These are phyloP conservation scores for Vitis hybrid DNA, from an alignment of 177 flowering plant genomes.

Conservation along the genomic window DNA sequence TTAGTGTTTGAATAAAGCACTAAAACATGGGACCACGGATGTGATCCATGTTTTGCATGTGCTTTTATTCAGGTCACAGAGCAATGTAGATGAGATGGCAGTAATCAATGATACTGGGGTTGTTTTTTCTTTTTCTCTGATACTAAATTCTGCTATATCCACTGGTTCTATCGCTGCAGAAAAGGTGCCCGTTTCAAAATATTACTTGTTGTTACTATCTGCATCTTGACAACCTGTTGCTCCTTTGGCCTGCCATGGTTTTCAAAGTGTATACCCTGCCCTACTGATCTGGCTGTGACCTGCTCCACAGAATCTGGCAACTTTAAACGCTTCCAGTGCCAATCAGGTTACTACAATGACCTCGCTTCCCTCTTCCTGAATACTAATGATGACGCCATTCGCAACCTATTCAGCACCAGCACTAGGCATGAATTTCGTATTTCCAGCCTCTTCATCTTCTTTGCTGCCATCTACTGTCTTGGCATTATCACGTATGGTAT, in stretches of 20 bases:
- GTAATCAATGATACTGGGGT: too few species aligned
- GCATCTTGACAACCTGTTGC: slow-evolving; percentile 40
- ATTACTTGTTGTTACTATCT: slow-evolving; percentile 32
- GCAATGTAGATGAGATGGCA: too few species aligned
- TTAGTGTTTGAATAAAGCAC: too few species aligned
- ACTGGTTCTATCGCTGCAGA: slow-evolving; percentile 24
- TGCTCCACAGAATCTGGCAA: slow-evolving; percentile 43
- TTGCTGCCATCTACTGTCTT: slow-evolving; percentile 29
- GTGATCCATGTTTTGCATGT: too few species aligned
- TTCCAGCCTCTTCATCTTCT: slow-evolving; percentile 33
- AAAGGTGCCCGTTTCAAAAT: slow-evolving; percentile 35
- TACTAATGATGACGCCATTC: slow-evolving; percentile 52
- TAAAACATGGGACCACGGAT: too few species aligned
- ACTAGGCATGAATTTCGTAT: slow-evolving; percentile 26
- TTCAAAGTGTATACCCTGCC: slow-evolving; percentile 37
- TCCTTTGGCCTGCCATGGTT: slow-evolving; percentile 44
- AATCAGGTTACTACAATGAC: slow-evolving; percentile 43
- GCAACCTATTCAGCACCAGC: slow-evolving; percentile 40
- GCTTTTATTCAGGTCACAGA: too few species aligned
- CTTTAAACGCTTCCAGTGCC: slow-evolving; percentile 43
- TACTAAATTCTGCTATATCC: neutral
- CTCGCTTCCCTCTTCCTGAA: slow-evolving; percentile 46
- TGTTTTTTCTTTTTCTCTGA: neutral
- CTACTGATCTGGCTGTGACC: slow-evolving; percentile 17
- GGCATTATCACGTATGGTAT: slow-evolving; percentile 52